These are phyloP conservation scores for Phytophthora sansomeana DNA, from an alignment of 352 stramenopile genomes.

Conservation along the genomic window DNA sequence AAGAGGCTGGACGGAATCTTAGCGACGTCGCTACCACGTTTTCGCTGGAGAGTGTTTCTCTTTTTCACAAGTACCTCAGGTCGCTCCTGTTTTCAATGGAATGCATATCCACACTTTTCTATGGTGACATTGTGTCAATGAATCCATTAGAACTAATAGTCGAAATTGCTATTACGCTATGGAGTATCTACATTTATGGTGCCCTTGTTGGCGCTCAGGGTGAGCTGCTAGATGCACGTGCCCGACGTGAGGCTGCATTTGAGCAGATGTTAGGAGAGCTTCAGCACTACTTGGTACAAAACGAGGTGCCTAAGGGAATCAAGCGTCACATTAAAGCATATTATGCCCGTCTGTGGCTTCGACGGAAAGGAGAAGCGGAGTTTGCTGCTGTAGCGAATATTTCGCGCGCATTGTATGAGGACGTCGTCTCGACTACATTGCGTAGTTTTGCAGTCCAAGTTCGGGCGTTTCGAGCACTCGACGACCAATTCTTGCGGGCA, in stretches of 20 bases:
- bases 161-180: slow-evolving; percentile 65
- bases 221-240: slow-evolving; percentile 58
- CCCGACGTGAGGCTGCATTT: slow-evolving; percentile 57
- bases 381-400: slow-evolving; percentile 55
- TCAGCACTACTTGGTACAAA: slow-evolving; percentile 76
- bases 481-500: slow-evolving; percentile 67
- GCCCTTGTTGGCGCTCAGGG: slow-evolving; percentile 66
- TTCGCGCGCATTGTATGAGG: slow-evolving; percentile 62
- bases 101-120: slow-evolving; percentile 79
- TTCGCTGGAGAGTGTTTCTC: slow-evolving; percentile 30
- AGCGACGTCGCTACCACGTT: slow-evolving; percentile 8
- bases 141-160: slow-evolving; percentile 67
- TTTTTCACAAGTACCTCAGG: slow-evolving; percentile 69
- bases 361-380: slow-evolving; percentile 61
- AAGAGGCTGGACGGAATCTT: slow-evolving; percentile 16
- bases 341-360: slow-evolving; percentile 68
- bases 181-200: slow-evolving; percentile 80
- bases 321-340: slow-evolving; percentile 81
- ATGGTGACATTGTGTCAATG: slow-evolving; percentile 75
- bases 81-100: slow-evolving; percentile 69
- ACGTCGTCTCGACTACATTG: slow-evolving; percentile 63
- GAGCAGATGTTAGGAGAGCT: slow-evolving; percentile 72
- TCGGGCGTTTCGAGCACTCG: slow-evolving; percentile 54
- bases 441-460: slow-evolving; percentile 62
- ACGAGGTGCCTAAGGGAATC: slow-evolving; percentile 68